Conservation (phyloP, 2,329 filamentous ascomycete genomes). For the Microdochium nivale region DNA sequence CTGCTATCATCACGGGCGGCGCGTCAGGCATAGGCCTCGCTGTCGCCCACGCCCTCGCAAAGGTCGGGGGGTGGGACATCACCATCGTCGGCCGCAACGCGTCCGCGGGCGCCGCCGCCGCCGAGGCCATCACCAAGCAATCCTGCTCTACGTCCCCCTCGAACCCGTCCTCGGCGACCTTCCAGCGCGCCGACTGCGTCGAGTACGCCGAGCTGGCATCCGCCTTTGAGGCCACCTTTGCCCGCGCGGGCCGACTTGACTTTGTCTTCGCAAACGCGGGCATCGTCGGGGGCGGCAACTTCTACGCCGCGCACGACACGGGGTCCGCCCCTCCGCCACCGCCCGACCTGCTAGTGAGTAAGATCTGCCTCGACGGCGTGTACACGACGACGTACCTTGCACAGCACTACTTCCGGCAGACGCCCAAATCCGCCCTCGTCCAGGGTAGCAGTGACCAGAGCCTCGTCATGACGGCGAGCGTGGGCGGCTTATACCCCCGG, state of each 20-base stretch:
- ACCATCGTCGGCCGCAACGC: constrained; percentile 11
- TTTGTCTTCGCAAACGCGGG: not conserved
- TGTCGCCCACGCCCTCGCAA: constrained; percentile 11
- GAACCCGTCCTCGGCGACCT: not conserved
- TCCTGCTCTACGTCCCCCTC: not conserved
- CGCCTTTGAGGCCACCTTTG: constrained; percentile 10
- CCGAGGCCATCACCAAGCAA: not conserved
- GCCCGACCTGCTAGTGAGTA: constrained; percentile 15
- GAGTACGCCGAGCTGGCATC: constrained; percentile 9
- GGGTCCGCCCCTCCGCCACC: constrained; percentile 11
- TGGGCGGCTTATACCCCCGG: not conserved
- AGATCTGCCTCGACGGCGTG: constrained; percentile 25
- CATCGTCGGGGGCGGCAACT: constrained; percentile 1
- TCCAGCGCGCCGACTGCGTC: constrained; percentile 9
- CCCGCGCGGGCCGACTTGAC: constrained; percentile 1
- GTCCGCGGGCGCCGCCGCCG: not conserved
- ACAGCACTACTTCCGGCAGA: constrained; percentile 28
- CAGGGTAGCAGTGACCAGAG: constrained; percentile 1
- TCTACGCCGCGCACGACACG: constrained; percentile 12
- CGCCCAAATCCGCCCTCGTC: constrained; percentile 6
- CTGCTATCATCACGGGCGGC: constrained; percentile 14
- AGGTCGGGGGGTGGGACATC: constrained; percentile 10
- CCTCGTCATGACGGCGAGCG: not conserved
- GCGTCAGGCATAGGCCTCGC: constrained; percentile 15
- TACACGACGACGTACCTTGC: constrained; percentile 29